phyloP scores from a whole-genome alignment of 768 basidiomycete genomes.

The Leucosporidium yakuticum region DNA sequence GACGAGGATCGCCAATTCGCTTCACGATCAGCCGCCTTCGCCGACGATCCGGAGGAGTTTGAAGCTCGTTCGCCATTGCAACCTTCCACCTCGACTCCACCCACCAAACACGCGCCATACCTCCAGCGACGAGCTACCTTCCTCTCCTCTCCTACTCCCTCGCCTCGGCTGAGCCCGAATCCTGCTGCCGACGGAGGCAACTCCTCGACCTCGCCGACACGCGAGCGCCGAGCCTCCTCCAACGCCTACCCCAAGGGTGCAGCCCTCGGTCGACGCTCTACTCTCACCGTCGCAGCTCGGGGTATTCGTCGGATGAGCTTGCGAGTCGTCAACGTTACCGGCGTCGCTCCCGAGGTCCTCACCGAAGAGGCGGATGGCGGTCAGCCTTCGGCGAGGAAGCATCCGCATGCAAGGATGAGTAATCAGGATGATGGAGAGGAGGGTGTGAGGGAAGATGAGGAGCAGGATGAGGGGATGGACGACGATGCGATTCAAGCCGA shows the following conservation, averaged over 20 bases:
- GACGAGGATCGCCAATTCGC: not conserved
- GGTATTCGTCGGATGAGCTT: constrained; percentile 53
- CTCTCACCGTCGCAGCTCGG: constrained; percentile 17
- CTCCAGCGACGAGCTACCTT: not conserved
- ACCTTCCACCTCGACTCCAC: not conserved
- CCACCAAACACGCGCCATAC: no score
- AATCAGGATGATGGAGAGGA: not conserved
- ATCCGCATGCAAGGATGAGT: not conserved
- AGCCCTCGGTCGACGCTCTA: not conserved
- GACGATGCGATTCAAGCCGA: not conserved
- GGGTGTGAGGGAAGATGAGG: not conserved
- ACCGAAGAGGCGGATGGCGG: constrained; percentile 7
- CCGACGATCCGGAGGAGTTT: not conserved
- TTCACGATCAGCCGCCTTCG: not conserved
- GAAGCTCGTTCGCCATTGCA: constrained; percentile 17
- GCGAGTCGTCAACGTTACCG: constrained; percentile 74
- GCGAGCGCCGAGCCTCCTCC: not conserved
- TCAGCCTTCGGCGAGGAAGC: not conserved
- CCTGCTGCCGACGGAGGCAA: not conserved
- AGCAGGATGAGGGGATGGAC: not conserved
- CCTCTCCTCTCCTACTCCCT: not conserved
- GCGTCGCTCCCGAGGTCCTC: constrained; percentile 32
- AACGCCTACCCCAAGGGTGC: not conserved
- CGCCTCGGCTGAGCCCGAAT: not conserved
- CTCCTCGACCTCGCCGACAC: not conserved